Base-by-base conservation (phyloP, 2,329 filamentous ascomycete genomes). In the Xylariaceae sp. region DNA sequence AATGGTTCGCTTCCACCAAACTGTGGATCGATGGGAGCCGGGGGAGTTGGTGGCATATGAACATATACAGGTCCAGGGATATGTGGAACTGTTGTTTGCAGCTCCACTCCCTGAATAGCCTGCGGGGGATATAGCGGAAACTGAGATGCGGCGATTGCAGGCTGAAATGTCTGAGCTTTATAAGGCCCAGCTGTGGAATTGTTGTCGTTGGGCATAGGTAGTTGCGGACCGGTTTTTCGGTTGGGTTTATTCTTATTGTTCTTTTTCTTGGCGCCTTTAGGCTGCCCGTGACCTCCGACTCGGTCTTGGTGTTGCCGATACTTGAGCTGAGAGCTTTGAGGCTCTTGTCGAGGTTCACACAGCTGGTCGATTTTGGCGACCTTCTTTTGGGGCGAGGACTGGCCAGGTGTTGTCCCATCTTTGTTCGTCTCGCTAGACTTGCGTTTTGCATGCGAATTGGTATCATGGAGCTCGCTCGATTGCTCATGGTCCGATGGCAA, bases 1-100 rank as follows among this genome's bases (percentile, higher is more conserved):
- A 65, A 67, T 7, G 65, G 64, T 39, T 66, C 58, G 6, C 11
- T 41, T 1, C 16, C 46, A 39, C 31, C 26, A n/a, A 5, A 3
- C 14, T 8, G 9, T 24, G 17, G 47, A 7, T 55, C 47, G 12
- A 11, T 1, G 24, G 23, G 14, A 26, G 12, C 33, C 9, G 50
- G 33, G 7, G 21, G 19, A 11, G 14, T 16, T 21, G 14, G 29
- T 2, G 43, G 23, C 9, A 29, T 21, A 4, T n/a, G 37, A 16
- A 33, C 36, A n/a, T 33, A 26, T 6, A 33, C 7, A 33, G 50
- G 31, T 23, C 16, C 24, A n/a, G 33, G 6, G 17, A 4, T 3
- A 21, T 21, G 40, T 11, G 33, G 7, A 17, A 6, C 3, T 43
- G 21, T 12, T 21, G 44, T 12, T 12, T 31, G 28, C 12, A 31